Conservation (phyloP, 2,329 filamentous ascomycete species). For the Aspergillus luchuensis region DNA sequence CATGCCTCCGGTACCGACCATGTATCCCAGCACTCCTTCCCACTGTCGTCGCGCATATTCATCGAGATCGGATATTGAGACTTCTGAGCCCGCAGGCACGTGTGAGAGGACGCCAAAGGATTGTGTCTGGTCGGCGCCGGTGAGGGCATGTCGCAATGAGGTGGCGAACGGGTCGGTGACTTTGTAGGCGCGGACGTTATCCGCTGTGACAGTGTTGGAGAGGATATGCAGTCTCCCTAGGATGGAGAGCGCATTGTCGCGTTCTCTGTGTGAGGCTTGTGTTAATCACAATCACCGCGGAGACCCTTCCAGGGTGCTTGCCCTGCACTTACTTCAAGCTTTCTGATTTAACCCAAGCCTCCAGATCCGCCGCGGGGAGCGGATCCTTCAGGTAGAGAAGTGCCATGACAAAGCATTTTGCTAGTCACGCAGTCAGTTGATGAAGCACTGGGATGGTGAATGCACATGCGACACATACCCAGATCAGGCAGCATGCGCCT, state of each 20-base stretch:
- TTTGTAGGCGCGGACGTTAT: constrained; percentile 69
- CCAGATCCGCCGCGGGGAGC: constrained; percentile 76
- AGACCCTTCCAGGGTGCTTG: background rate
- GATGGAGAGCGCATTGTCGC: constrained; percentile 79
- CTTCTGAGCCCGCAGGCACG: constrained; percentile 61
- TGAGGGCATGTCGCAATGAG: constrained; percentile 82
- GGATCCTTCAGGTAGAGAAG: constrained; percentile 87
- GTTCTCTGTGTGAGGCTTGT: constrained; percentile 57
- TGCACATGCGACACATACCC: constrained; percentile 55
- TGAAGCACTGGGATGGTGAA: constrained; percentile 3
- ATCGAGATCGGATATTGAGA: constrained; percentile 75
- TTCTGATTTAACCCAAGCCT: constrained; percentile 78
- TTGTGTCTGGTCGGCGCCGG: constrained; percentile 79
- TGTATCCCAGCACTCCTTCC: constrained; percentile 95
- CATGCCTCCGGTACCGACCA: constrained; percentile 65
- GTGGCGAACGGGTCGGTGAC: constrained; percentile 80
- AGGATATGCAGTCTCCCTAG: constrained; percentile 87
- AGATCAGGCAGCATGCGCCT: constrained; percentile 94
- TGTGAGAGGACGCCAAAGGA: constrained; percentile 88
- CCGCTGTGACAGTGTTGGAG: constrained; percentile 61
- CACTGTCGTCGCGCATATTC: constrained; percentile 84
- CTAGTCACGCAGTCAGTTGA: constrained; percentile 46
- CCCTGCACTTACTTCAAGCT: constrained; percentile 53
- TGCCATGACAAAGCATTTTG: constrained; percentile 94
- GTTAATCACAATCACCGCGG: background rate